A percentile compares a stretch with the other conserved stretches of the same genome.
phyloP scores from a whole-genome alignment of 176 grass and related monocot genomes.

The Oryza glumipatula region DNA sequence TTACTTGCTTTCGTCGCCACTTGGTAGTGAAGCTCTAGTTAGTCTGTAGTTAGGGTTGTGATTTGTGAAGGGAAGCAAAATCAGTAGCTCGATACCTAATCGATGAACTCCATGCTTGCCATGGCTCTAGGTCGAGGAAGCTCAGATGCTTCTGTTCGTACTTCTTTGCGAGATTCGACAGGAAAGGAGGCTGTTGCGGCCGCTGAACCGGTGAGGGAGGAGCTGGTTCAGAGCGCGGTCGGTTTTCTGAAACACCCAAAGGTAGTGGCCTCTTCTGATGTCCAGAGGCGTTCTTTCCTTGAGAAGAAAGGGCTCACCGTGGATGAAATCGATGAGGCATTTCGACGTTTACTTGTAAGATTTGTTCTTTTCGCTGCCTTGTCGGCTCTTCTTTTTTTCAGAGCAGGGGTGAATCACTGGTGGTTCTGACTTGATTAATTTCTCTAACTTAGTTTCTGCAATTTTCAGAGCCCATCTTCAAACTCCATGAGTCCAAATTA shows the following conservation, averaged over 20 bases:
- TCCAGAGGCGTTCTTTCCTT: constrained; percentile 65
- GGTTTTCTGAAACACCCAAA: constrained; percentile 67
- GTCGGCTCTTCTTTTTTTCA: neutral
- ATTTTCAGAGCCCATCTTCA: constrained; percentile 40
- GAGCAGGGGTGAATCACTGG: neutral
- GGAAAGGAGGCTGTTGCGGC: constrained; percentile 4
- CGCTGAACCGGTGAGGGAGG: constrained; percentile 59
- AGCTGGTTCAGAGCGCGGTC: constrained; percentile 64
- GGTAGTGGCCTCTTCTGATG: constrained; percentile 52
- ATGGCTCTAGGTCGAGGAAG: constrained; percentile 30
- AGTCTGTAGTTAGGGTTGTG: constrained; percentile 12
- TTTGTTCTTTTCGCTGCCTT: neutral
- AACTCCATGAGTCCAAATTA: neutral
- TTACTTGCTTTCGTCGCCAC: neutral
- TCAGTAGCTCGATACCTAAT: neutral
- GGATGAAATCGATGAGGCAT: constrained; percentile 67
- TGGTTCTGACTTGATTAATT: constrained; percentile 20
- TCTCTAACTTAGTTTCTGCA: neutral
- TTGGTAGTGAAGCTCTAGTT: neutral
- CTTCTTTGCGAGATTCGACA: neutral
- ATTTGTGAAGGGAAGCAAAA: constrained; percentile 1
- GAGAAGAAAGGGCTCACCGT: constrained; percentile 67
- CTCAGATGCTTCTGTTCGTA: constrained; percentile 11
- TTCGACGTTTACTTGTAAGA: constrained; percentile 58
- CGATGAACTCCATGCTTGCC: neutral